phyloP scores from a whole-genome alignment of 2,329 filamentous ascomycete species.

The Didymella arachidicola region DNA sequence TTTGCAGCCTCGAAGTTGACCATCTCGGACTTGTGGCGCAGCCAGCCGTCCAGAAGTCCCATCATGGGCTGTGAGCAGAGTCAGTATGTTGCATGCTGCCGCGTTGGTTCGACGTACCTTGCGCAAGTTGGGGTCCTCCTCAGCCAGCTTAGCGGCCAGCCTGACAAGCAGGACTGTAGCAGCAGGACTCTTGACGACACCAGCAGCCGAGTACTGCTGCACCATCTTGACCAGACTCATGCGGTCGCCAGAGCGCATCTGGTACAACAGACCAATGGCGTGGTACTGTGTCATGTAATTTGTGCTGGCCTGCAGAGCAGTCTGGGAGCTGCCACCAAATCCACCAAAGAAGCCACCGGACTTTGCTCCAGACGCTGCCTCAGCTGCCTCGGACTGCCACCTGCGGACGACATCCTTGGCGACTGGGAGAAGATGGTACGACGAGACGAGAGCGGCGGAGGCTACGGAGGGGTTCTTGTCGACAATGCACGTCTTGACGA shows the following conservation, averaged over 20 bases:
- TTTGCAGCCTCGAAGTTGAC: slow-evolving; percentile 98
- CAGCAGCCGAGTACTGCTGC: slow-evolving; percentile 93
- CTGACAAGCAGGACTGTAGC: slow-evolving; percentile 92
- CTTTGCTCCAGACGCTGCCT: slow-evolving; percentile 90
- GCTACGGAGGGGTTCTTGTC: slow-evolving; percentile 98
- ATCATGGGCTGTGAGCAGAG: slow-evolving; percentile 76
- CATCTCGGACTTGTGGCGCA: slow-evolving; percentile 93
- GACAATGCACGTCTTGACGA: slow-evolving; percentile 99
- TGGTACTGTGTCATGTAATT: slow-evolving; percentile 99
- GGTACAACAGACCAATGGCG: slow-evolving; percentile 94
- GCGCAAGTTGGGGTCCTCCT: slow-evolving; percentile 86
- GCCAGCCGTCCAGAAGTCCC: slow-evolving; percentile 92
- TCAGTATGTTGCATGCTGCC: slow-evolving; percentile 16
- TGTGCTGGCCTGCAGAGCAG: slow-evolving; percentile 74
- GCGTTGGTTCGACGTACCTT: slow-evolving; percentile 55
- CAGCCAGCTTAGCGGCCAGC: slow-evolving; percentile 89
- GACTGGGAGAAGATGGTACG: slow-evolving; percentile 96
- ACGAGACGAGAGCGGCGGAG: slow-evolving; percentile 93
- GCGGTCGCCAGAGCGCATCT: slow-evolving; percentile 96
- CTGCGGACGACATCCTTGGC: slow-evolving; percentile 93
- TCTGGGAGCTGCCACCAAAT: slow-evolving; percentile 80
- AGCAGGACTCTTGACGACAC: slow-evolving; percentile 92
- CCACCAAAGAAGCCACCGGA: slow-evolving; percentile 91
- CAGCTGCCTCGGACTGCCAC: slow-evolving; percentile 98
- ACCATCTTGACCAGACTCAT: slow-evolving; percentile 99